Conservation (phyloP, 805 yeast genomes). For the Cyberlindnera meyerae region DNA sequence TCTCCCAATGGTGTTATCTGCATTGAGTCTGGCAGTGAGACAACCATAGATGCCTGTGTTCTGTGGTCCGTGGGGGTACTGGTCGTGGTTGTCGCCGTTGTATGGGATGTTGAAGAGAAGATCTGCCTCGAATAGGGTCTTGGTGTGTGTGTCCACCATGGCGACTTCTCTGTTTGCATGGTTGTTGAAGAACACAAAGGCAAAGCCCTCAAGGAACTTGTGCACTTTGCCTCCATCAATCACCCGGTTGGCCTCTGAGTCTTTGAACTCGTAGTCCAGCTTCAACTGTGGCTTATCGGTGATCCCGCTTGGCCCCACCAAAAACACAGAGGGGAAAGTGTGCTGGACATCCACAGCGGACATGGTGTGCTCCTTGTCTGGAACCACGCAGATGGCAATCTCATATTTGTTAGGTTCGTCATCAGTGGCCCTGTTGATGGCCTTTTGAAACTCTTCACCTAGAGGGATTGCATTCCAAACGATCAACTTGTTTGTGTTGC, state of each 20-base stretch:
- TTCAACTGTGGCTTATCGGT: conserved; percentile 30
- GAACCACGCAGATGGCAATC: conserved; percentile 50
- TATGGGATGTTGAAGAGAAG: conserved; percentile 53
- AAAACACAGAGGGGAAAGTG: conserved; percentile 43
- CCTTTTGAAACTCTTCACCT: conserved; percentile 39
- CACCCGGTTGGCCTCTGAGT: conserved; percentile 32
- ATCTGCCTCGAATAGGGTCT: conserved; percentile 55
- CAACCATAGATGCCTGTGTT: conserved; percentile 39
- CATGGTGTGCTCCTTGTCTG: conserved; percentile 63
- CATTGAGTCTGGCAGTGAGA: conserved; percentile 36
- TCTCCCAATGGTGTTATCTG: conserved; percentile 35
- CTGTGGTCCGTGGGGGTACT: conserved; percentile 36
- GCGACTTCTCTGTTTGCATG: conserved; percentile 59
- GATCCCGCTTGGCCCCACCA: conserved; percentile 46
- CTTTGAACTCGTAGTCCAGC: conserved; percentile 37
- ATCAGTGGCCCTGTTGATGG: conserved; percentile 33
- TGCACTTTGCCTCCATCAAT: conserved; percentile 30
- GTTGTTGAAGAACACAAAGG: conserved; percentile 51
- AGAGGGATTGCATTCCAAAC: conserved; percentile 61
- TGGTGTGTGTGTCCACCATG: conserved; percentile 41
- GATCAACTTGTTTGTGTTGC: conserved; percentile 29
- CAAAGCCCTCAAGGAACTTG: conserved; percentile 41
- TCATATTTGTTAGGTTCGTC: conserved; percentile 31
- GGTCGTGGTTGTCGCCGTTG: conserved; percentile 48
- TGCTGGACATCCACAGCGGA: conserved; percentile 51